These are phyloP conservation scores for Lactifluus rugatus DNA, from an alignment of 768 basidiomycete species.

Conservation along the genomic window DNA sequence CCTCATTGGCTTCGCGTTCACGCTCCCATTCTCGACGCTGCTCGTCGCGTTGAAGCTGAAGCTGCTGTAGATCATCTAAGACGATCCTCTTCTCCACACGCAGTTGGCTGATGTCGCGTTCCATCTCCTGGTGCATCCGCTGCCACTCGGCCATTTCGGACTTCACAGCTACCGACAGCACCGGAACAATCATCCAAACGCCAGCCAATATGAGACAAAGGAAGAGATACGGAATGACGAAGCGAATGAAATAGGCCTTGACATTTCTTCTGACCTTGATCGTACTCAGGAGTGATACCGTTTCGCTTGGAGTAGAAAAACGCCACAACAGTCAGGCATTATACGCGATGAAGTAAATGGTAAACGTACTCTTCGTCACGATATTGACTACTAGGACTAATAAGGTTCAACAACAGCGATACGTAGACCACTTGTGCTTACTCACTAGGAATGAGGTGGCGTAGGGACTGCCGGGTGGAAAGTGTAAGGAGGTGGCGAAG, in stretches of 20 bases:
- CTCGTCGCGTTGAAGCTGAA: constrained; percentile 8
- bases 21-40: constrained; percentile 11
- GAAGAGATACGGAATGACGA: neutral
- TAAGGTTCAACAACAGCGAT: neutral
- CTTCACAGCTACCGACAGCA: neutral
- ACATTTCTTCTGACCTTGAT: neutral
- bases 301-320: neutral
- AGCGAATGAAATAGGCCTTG: neutral
- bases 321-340: neutral
- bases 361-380: neutral
- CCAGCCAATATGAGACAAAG: neutral
- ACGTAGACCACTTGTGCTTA: neutral
- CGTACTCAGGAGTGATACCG: neutral
- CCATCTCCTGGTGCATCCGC: neutral
- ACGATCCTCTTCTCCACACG: neutral
- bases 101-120: neutral
- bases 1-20: constrained; percentile 16
- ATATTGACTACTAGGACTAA: neutral
- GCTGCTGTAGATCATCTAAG: constrained; percentile 1
- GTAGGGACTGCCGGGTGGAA: too few relatives aligned
- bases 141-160: neutral
- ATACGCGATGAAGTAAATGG: neutral
- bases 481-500: neutral
- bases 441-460: neutral
- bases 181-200: neutral